Base-by-base conservation (phyloP, 2,329 filamentous ascomycete species). In the Septoria petroselini region DNA sequence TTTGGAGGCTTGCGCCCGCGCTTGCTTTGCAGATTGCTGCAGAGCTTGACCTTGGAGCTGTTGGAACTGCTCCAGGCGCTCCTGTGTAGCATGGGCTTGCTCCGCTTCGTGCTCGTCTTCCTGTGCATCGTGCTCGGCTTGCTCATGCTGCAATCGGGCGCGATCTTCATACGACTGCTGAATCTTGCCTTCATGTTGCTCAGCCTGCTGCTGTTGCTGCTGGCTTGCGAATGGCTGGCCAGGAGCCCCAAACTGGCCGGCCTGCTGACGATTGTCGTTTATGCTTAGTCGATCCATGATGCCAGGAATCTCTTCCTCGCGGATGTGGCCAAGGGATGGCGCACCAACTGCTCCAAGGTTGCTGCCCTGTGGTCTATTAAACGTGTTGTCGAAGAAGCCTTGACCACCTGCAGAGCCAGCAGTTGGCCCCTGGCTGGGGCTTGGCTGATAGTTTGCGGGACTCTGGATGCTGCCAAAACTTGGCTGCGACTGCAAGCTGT, bases 381-480 rank as follows among this genome's bases (percentile, higher is more conserved):
- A 76, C 1, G 71, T 69, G 55, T 73, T 76, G 61, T 94, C 89
- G 60, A 89, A 88, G 67, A 91, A 91, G 30, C 81, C 81, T 29
- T 64, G 58, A 8, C 53, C 48, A 27, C 50, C 45, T 25, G 38
- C 47, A 43, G 50, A 31, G 25, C 52, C 62, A n/a, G 55, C 41
- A 5, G 60, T 54, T 15, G 65, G 67, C 19, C 63, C 70, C 58
- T 79, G 78, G 64, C 74, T 82, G 50, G 76, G 76, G 55, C 81
- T 76, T 45, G 79, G 76, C 60, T 84, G 81, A 63, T 82, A 84
- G 8, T 82, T 62, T 18, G 54, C 49, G 50, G 91, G 90, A n/a
- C 90, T 94, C 2, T 88, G 84, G 58, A 98, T 94, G 70, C 87
- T 96, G 14, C 91, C 89, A 66, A 93, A 96, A 71, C 91, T 97